These are phyloP conservation scores for Blastocystis sp. DNA, from an alignment of 352 stramenopile species.

Conservation along the genomic window DNA sequence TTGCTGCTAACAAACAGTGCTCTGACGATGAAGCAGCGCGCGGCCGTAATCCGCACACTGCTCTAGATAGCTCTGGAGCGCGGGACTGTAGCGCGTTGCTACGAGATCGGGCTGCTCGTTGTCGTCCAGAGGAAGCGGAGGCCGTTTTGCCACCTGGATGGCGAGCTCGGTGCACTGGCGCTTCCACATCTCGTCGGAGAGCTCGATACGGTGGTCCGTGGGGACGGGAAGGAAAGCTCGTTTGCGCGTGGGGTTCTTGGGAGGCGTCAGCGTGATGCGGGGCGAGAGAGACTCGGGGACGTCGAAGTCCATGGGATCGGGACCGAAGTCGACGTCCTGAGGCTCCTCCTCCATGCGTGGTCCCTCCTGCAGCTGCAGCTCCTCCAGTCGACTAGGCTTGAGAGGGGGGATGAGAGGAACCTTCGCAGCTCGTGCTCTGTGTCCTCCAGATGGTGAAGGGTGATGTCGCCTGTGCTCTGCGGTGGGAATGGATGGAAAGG, in stretches of 20 bases:
- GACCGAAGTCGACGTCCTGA: conserved; percentile 12
- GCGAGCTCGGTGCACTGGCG: neutral
- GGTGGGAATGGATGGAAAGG: neutral
- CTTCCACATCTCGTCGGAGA: neutral
- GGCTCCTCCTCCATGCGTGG: too few relatives aligned
- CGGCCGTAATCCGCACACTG: neutral
- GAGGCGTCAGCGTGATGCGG: conserved; percentile 11
- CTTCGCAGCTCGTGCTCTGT: neutral
- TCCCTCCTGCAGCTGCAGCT: neutral
- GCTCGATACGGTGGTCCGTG: conserved; percentile 9
- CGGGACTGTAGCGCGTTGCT: too few relatives aligned
- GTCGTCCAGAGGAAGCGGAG: neutral
- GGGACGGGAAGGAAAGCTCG: neutral
- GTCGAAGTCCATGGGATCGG: neutral
- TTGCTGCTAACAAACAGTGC: neutral
- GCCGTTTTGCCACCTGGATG: neutral
- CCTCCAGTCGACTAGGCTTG: neutral
- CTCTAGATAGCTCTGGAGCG: neutral
- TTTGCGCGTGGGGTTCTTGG: neutral
- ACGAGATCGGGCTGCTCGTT: neutral
- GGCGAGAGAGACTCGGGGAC: neutral
- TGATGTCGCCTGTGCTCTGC: neutral
- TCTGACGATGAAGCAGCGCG: neutral
- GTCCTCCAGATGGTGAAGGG: neutral
- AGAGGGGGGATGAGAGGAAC: neutral